Base-by-base conservation (phyloP, 805 yeast species). In the Scheffersomyces stipitis region DNA sequence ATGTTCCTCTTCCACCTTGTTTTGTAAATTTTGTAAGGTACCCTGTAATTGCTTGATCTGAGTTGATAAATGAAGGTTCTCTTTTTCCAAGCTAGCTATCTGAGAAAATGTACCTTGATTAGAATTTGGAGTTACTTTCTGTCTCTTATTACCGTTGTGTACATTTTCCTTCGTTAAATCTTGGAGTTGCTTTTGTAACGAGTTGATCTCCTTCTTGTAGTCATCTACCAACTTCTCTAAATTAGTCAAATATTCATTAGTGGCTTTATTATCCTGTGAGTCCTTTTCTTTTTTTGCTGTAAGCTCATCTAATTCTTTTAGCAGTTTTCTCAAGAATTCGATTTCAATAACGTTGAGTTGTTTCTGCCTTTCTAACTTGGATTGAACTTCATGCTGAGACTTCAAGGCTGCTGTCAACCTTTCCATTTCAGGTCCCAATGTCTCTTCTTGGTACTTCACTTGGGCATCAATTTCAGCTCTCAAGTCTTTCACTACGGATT, bases 301-400 rank as follows among this genome's bases (percentile, higher is more conserved):
- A 26, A 58, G 33, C 9, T 50, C 50, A 40, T 76, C 81, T 31
- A 76, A 52, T 20, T 70, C 71, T 36, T 78, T 73, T 34, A 83
- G 53, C 55, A 80, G 82, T 28, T 67, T 68, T 40, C 84, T 65
- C 36, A 84, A 59, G 39, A 80, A 69, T 36, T 70, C 76, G 18
- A 80, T 71, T 50, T 84, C 90, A 42, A 76, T 78, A 16, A 63
- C 49, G n/a, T 81, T 73, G 29, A 83, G 60, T 3, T 63, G 50
- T 34, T 69, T 69, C 39, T 80, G 81, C 36, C 75, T 72, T 33
- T 77, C 76, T 4, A 76, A 52, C 37, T 80, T 58, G 41, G 56
- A 53, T 12, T 64, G 45, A 13, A 41, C 34, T 4, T 44, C 43
- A 5, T 54, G 49, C 31, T 51, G 54, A 1, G 30, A 13, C 1